These are phyloP conservation scores for Colletotrichum sp. DNA, from an alignment of 2,329 filamentous ascomycete genomes.

Conservation along the genomic window DNA sequence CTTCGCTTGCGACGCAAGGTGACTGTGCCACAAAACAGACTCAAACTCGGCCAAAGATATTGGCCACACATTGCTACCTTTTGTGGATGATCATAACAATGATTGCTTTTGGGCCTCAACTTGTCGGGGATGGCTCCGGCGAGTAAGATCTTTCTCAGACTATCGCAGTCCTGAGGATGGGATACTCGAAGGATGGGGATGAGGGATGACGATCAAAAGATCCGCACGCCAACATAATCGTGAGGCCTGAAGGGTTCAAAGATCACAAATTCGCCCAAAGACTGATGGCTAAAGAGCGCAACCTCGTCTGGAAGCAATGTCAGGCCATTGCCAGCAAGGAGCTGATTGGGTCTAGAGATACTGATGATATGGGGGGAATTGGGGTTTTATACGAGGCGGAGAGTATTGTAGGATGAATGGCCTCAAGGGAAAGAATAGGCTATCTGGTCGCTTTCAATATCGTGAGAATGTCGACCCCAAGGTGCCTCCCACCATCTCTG, in stretches of 20 bases:
- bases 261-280: no score
- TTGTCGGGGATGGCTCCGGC: not conserved
- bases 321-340: not conserved
- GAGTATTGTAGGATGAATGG: not conserved
- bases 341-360: not conserved
- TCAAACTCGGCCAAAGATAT: fast-evolving
- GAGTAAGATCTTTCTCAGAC: no score
- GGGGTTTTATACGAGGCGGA: not conserved
- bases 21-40: not conserved
- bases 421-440: no score
- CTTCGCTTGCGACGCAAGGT: not conserved
- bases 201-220: not conserved
- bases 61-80: fast-evolving
- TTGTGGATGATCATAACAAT: not conserved
- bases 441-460: no score
- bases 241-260: no score
- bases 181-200: not conserved
- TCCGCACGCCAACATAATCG: no score
- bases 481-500: no score
- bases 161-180: fast-evolving
- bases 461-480: fast-evolving
- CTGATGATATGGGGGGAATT: not conserved
- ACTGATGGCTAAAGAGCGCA: no score
- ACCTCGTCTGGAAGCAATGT: not conserved
- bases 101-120: not conserved